Evolutionary conservation across 169 alveolate genomes (phyloP), one percentile per base, ranked within the genome.

Genomic region (Cyclospora cayetanensis): DNA sequence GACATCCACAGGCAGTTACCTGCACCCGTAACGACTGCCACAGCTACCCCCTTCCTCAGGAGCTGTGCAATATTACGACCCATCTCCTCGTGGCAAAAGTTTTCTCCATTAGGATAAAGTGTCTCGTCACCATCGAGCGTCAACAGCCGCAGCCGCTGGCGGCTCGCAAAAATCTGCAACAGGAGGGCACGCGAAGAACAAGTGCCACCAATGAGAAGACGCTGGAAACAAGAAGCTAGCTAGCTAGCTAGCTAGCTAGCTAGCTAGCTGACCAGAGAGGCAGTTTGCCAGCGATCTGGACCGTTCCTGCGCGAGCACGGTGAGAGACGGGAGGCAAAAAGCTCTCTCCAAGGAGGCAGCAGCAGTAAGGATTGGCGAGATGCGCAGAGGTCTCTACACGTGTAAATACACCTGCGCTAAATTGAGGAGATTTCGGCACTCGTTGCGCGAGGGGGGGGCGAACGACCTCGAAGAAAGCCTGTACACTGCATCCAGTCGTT

Each of bases 41-140:
- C 91, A n/a, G 41, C 60, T 76, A 85, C 83, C 0, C 79, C 88
- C 42, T 86, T 72, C 74, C 87, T 80, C 50, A 93, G 92, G 50
- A 93, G 85, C 72, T 84, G 63, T 2, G 93, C 84, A 41, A 93
- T 83, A 35, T 85, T 53, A 70, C 85, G 35, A 22, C 93, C 94
- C 31, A 91, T 83, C 22, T 65, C 72, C 37, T 39, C 87, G 63
- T 93, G 94, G 18, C 87, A 52, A 52, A 93, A 86, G 90, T 91
- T 90, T 39, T 77, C 77, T 12, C 94, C 94, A 77, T 93, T 94
- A 20, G 94, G 93, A 91, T 93, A 93, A 20, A 93, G 72, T 7
- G 95, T 93, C 86, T 91, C 94, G 79, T 93, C 95, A 15, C 94
- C 95, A 43, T 93, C 95, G 60, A 93, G 82, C 41, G 95, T 91